Percentiles rank a stretch among this genome's conserved stretches.
Conservation (phyloP, 352 stramenopile species). For the Phytophthora sp. region DNA sequence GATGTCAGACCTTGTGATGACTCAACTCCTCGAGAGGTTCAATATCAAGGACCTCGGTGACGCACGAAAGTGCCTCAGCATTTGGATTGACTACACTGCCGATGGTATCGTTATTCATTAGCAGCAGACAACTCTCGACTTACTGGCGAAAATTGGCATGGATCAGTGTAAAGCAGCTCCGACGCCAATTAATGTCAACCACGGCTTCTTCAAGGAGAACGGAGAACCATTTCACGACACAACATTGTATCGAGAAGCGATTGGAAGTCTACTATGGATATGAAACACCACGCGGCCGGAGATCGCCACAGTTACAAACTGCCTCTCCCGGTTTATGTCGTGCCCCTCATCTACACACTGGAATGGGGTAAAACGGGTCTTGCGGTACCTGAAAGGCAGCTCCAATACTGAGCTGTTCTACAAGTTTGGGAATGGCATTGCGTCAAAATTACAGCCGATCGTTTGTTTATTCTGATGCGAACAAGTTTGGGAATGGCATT, state of each 20-base stretch:
- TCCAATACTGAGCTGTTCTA: not conserved
- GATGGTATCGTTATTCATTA: conserved; percentile 11
- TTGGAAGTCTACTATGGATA: conserved; percentile 10
- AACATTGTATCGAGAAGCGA: conserved; percentile 1
- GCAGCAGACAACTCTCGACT: not conserved
- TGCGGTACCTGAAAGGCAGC: conserved; percentile 8
- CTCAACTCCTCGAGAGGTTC: not conserved
- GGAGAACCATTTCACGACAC: conserved; percentile 1
- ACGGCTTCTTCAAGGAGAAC: conserved; percentile 1
- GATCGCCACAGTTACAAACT: conserved; percentile 3
- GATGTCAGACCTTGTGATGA: not conserved
- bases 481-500: not conserved
- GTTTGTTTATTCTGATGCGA: too few species aligned
- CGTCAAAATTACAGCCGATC: not conserved
- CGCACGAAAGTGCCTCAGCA: conserved; percentile 10
- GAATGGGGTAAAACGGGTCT: conserved; percentile 9
- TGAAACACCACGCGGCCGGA: conserved; percentile 17
- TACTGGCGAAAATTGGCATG: conserved; percentile 15
- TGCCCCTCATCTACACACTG: conserved; percentile 8
- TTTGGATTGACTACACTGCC: conserved; percentile 4
- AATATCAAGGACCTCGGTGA: conserved; percentile 20
- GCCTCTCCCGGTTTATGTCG: conserved; percentile 8
- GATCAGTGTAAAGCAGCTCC: not conserved
- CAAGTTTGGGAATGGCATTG: not conserved
- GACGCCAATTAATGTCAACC: conserved; percentile 13